Base-by-base conservation (phyloP, 23 red algal genomes). In the Gracilaria gracilis region DNA sequence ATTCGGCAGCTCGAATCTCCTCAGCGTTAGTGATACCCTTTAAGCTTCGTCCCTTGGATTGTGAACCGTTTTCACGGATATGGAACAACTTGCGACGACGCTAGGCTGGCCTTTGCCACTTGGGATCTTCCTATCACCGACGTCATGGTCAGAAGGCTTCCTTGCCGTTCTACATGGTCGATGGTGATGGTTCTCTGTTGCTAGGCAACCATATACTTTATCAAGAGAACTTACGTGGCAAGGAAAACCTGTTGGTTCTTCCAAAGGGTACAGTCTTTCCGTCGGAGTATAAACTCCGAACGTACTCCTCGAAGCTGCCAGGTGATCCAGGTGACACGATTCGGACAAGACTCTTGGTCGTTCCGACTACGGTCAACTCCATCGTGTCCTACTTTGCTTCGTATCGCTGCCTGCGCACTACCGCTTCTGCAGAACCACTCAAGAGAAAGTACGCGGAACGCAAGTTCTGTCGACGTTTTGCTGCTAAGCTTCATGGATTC, bases 401-500 rank as follows among this genome's bases (percentile, higher is more conserved):
- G 14, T 58, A 82, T 36, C 49, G 50, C 31, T 61, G 53, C 2
- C 47, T 82, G 25, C 50, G 0, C 31, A 6, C 75, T 24, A 70
- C 13, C 3, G 25, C 15, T 16, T 11, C 51, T 4, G 27, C 51
- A 4, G 48, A 77, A n/a, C 50, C 16, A 48, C 12, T 38, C 1
- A 75, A 64, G 74, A 35, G 54, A 7, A 42, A 66, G 19, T 58
- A 46, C 11, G 42, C 42, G 11, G 42, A 46, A 4, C 42, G 11
- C 42, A 46, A 46, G 11, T 4, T 46, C 42, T 46, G 42, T 46
- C 42, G 42, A 46, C 42, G 51, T 9, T 88, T 88, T 48, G 84
- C 65, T 17, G 31, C 28, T 4, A 78, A 88, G 65, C 67, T 88
- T 54, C 84, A 88, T 40, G 84, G 84, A 0, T 75, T 72, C 50